A percentile compares a stretch with the other conserved stretches of the same genome.
Evolutionary conservation across 495 filamentous ascomycete species (phyloP).

Genomic region (Penicillium canescens): DNA sequence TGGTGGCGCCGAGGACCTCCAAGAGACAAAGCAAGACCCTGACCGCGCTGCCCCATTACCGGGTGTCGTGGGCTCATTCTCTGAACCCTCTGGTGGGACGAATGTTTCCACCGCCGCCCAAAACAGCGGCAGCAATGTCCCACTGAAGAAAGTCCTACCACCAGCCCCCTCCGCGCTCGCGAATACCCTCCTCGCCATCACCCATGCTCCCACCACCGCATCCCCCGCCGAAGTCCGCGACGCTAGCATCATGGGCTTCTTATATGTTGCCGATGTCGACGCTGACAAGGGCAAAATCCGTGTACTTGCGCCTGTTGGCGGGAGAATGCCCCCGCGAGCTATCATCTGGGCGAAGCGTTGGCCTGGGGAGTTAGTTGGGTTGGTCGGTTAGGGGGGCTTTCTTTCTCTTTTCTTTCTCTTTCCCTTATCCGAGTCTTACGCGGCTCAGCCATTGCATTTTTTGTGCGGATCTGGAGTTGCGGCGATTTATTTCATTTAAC

Average conservation of each 20-base stretch:
- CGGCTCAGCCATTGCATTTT: not conserved
- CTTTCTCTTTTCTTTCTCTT: not conserved
- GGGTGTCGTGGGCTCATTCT: constrained; percentile 22
- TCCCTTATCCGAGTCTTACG: not conserved
- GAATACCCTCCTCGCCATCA: constrained; percentile 76
- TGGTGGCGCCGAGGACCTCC: constrained; percentile 33
- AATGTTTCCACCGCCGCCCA: not conserved
- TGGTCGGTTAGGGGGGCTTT: constrained; percentile 38
- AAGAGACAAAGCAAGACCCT: constrained; percentile 19
- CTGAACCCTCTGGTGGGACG: constrained; percentile 9
- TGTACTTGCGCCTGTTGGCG: constrained; percentile 77
- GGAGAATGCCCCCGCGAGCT: constrained; percentile 73
- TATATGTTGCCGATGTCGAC: constrained; percentile 90
- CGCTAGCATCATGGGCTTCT: constrained; percentile 85
- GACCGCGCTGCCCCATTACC: constrained; percentile 23
- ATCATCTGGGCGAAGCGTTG: constrained; percentile 63
- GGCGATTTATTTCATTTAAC: not conserved
- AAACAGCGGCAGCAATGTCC: constrained; percentile 23
- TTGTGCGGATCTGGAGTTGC: constrained; percentile 1
- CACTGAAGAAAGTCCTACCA: constrained; percentile 36
- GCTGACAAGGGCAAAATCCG: constrained; percentile 78
- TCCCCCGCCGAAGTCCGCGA: constrained; percentile 72
- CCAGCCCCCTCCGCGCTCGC: constrained; percentile 37
- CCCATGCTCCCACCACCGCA: constrained; percentile 67
- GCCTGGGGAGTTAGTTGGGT: constrained; percentile 51